Conservation (phyloP, 371 early-diverging fungal genomes). For the Rozella allomycis region DNA sequence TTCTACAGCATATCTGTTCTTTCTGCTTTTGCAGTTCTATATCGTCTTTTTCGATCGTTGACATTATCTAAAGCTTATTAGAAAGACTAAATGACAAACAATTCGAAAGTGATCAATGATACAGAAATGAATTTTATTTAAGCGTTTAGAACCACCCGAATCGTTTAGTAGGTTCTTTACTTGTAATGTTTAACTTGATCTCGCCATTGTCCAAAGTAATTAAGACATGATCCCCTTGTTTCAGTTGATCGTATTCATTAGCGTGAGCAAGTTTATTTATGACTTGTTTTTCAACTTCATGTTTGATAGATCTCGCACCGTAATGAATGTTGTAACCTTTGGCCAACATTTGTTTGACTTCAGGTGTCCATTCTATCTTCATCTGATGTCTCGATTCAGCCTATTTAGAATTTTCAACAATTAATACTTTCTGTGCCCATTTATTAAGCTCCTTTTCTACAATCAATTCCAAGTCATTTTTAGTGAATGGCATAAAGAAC, state of each 20-base stretch:
- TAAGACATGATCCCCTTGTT: conserved; percentile 2
- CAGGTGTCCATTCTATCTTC: conserved; percentile 25
- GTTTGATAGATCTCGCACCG: conserved; percentile 36
- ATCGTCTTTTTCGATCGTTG: too few relatives aligned
- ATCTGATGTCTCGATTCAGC: conserved; percentile 26
- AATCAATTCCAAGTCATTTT: conserved; percentile 23
- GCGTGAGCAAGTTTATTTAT: conserved; percentile 33
- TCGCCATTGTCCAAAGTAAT: conserved; percentile 2
- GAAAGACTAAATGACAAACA: too few relatives aligned
- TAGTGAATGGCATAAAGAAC: conserved; percentile 31
- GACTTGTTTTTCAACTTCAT: conserved; percentile 31
- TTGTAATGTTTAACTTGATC: too few relatives aligned
- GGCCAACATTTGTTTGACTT: conserved; percentile 21
- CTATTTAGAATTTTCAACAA: too few relatives aligned
- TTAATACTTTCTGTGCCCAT: conserved; percentile 33
- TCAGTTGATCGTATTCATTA: conserved; percentile 27
- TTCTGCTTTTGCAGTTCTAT: too few relatives aligned
- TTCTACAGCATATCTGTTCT: too few relatives aligned
- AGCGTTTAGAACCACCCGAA: too few relatives aligned
- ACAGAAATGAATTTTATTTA: too few relatives aligned
- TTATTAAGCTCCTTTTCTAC: conserved; percentile 19
- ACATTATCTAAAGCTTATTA: too few relatives aligned
- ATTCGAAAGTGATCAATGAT: too few relatives aligned
- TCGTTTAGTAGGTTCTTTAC: too few relatives aligned
- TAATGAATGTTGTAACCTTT: conserved; percentile 33